Evolutionary conservation across 2,329 filamentous ascomycete genomes (phyloP).

Genomic region (Knufia fluminis): DNA sequence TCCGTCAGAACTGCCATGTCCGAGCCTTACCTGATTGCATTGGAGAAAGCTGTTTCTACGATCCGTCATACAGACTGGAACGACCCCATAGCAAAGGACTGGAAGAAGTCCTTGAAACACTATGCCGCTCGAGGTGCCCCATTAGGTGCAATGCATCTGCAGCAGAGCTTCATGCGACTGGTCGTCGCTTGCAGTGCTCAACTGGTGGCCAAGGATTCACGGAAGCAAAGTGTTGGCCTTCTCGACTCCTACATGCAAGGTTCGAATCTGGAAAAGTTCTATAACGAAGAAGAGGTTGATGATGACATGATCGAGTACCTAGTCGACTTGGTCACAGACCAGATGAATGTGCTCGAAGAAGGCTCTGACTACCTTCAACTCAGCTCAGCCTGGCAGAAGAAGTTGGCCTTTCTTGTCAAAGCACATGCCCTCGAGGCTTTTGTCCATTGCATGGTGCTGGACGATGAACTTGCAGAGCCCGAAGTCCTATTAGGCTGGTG

Average conservation of each 20-base stretch:
- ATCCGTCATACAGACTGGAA: slow-evolving; percentile 68
- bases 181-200: slow-evolving; percentile 70
- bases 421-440: slow-evolving; percentile 72
- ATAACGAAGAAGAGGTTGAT: slow-evolving; percentile 26
- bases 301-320: slow-evolving; percentile 46
- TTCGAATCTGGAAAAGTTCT: slow-evolving; percentile 32
- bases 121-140: slow-evolving; percentile 74
- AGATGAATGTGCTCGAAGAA: slow-evolving; percentile 79
- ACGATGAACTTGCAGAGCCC: slow-evolving; percentile 69
- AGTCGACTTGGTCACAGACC: slow-evolving; percentile 64
- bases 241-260: slow-evolving; percentile 64
- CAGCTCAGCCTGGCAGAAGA: slow-evolving; percentile 77
- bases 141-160: slow-evolving; percentile 81
- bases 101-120: slow-evolving; percentile 76
- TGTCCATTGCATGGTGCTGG: slow-evolving; percentile 73
- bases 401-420: slow-evolving; percentile 76
- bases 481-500: slow-evolving; percentile 78
- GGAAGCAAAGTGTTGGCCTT: slow-evolving; percentile 54
- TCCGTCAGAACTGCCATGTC: slow-evolving; percentile 65
- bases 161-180: slow-evolving; percentile 79
- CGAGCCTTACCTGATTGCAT: slow-evolving; percentile 71
- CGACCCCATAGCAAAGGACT: slow-evolving; percentile 63
- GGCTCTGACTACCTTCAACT: slow-evolving; percentile 83
- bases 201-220: slow-evolving; percentile 54
- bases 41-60: slow-evolving; percentile 84